Percentiles rank a stretch among this genome's conserved stretches.
Conservation (phyloP, 2,329 filamentous ascomycete genomes). For the Lizonia empirigonia region DNA sequence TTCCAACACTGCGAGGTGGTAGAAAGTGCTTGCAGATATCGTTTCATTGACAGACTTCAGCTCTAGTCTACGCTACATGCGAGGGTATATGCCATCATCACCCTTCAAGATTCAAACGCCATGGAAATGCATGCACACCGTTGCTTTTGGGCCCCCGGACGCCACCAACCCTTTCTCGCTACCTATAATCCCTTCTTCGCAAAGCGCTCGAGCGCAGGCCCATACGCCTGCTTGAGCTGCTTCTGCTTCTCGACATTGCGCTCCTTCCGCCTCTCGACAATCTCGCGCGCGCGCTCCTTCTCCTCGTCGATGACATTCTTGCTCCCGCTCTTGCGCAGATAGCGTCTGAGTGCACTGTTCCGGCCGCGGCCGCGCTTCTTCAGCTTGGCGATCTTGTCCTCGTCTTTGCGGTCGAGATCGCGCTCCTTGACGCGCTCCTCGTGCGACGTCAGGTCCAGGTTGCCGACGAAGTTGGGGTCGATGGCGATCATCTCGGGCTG, state of each 20-base stretch:
- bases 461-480: conserved; percentile 89
- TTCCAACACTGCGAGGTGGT: no score
- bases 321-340: conserved; percentile 87
- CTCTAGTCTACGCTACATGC: conserved; percentile 1
- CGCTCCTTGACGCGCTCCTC: conserved; percentile 77
- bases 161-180: no score
- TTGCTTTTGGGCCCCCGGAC: conserved; percentile 1
- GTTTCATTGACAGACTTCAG: conserved; percentile 4
- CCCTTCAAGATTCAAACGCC: conserved; percentile 13
- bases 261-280: conserved; percentile 74
- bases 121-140: conserved; percentile 14
- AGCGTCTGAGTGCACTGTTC: conserved; percentile 86
- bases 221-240: conserved; percentile 72
- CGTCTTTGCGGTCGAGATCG: conserved; percentile 74
- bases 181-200: conserved; percentile 65
- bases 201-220: conserved; percentile 86
- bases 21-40: no score
- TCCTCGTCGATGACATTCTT: conserved; percentile 98
- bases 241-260: conserved; percentile 50
- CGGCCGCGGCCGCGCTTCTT: conserved; percentile 84
- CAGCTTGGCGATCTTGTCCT: conserved; percentile 63
- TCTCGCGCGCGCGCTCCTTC: conserved; percentile 81
- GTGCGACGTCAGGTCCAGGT: conserved; percentile 79
- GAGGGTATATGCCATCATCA: conserved; percentile 21
- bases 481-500: conserved; percentile 96